Base-by-base conservation (phyloP, 331 rosid genomes). In the Spiraea crenata region DNA sequence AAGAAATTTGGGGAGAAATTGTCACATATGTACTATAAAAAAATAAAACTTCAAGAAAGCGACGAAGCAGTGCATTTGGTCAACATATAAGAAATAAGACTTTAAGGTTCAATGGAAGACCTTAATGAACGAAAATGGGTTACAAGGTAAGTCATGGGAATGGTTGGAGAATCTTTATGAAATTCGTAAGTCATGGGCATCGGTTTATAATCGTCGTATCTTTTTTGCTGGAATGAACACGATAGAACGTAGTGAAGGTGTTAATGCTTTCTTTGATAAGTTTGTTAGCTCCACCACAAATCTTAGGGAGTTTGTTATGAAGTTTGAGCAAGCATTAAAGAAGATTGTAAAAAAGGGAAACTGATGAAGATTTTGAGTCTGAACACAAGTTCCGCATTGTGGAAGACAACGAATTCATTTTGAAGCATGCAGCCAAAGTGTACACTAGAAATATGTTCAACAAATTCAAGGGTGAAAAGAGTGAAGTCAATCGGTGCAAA, bases 61-160 rank as follows among this genome's bases (percentile, higher is more conserved):
- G 5, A 65, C 49, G 71, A 66, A 66, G 49, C n/a, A 49, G 35
- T 66, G 46, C n/a, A 66, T 66, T 48, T 38, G 38, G 40, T 39
- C 49, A 5, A 69, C 63, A 17, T 69, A 69, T 41, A 69, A 51
- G 62, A 52, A 1, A 38, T 49, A 68, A 1, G 42, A n/a, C n/a
- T n/a, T n/a, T n/a, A n/a, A n/a, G n/a, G n/a, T n/a, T n/a, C n/a
- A n/a, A n/a, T n/a, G n/a, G 17, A 17, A 17, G 13, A 52, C 1
- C n/a, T 11, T 68, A 38, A 68, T 52, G 6, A 10, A 4, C 2
- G 13, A 47, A 16, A 4, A 65, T 19, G 55, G 6, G 1, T 46
- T 65, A 3, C 55, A 44, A 44, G 6, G 25, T 3, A 65, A 65
- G 31, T n/a, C n/a, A n/a, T n/a, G n/a, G n/a, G 58, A 47, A 3